Conservation (phyloP, 768 basidiomycete species). For the Sporobolomyces roseus region DNA sequence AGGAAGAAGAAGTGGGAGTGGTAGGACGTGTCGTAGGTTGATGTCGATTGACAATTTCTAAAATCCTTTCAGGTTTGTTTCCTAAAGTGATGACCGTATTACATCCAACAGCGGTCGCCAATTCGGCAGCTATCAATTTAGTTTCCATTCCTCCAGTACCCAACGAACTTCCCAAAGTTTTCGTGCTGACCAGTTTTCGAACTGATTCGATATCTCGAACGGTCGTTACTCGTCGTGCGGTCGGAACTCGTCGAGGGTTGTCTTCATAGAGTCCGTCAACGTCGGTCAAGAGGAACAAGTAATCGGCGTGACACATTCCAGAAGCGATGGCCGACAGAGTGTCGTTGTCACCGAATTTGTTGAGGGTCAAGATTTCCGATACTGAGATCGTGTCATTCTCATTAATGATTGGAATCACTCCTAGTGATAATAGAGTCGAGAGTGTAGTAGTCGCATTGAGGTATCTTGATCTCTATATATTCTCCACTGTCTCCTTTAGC, state of each 20-base stretch:
- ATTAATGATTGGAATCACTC: conserved; percentile 95
- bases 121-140: conserved; percentile 95
- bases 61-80: conserved; percentile 68
- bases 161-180: conserved; percentile 82
- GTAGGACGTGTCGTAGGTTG: conserved; percentile 9
- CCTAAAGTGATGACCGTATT: conserved; percentile 86
- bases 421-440: conserved; percentile 83
- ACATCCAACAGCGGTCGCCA: conserved; percentile 91
- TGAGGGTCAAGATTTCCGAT: conserved; percentile 68
- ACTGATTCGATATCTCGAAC: conserved; percentile 80
- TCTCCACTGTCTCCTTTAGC: too few species aligned
- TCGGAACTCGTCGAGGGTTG: conserved; percentile 63
- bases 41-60: conserved; percentile 64
- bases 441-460: conserved; percentile 95
- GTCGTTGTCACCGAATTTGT: conserved; percentile 98
- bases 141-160: conserved; percentile 99
- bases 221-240: conserved; percentile 66
- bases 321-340: conserved; percentile 95
- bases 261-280: conserved; percentile 93
- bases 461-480: conserved; percentile 77
- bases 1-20: too few species aligned
- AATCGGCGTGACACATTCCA: conserved; percentile 96
- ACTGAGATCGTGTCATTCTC: conserved; percentile 99
- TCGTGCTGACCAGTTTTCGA: conserved; percentile 80
- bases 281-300: conserved; percentile 91